A percentile compares a stretch with the other conserved stretches of the same genome.
These are phyloP conservation scores for Botryosphaeria dothidea DNA, from an alignment of 2,329 filamentous ascomycete genomes.

Conservation along the genomic window DNA sequence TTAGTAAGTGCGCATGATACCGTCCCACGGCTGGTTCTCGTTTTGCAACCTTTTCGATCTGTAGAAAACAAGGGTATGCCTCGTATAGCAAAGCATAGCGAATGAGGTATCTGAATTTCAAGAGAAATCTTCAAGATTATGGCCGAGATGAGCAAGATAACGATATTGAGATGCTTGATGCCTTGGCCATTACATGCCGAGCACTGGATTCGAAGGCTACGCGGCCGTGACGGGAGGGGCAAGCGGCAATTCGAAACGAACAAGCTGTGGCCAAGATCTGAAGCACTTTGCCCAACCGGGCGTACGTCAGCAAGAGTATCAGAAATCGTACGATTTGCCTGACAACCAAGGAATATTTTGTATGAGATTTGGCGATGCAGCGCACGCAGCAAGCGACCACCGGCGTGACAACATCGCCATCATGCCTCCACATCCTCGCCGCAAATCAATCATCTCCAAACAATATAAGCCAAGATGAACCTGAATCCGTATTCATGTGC, in stretches of 20 bases:
- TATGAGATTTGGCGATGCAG: not conserved
- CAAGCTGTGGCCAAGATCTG: not conserved
- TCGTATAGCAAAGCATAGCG: not conserved
- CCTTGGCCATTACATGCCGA: not conserved
- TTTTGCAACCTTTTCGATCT: not conserved
- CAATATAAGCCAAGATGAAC: not conserved
- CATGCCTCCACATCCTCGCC: not conserved
- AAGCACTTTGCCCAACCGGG: not conserved
- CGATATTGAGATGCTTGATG: not conserved
- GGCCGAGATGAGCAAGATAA: too few species aligned
- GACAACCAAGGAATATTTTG: not conserved
- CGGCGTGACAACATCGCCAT: not conserved
- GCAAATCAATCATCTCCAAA: not conserved
- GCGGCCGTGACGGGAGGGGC: not conserved
- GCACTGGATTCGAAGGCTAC: not conserved
- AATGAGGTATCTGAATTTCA: not conserved
- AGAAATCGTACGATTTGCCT: slow-evolving; percentile 1
- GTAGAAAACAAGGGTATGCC: not conserved
- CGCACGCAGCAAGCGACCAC: not conserved
- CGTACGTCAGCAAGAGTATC: not conserved
- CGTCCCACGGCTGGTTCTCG: not conserved
- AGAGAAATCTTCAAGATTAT: not conserved
- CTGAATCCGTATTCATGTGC: not conserved
- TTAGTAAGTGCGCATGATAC: not conserved
- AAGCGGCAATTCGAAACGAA: not conserved